A percentile compares a stretch with the other conserved stretches of the same genome.
These are phyloP conservation scores for Boletus tylopilopsis DNA, from an alignment of 768 basidiomycete species.

Conservation along the genomic window DNA sequence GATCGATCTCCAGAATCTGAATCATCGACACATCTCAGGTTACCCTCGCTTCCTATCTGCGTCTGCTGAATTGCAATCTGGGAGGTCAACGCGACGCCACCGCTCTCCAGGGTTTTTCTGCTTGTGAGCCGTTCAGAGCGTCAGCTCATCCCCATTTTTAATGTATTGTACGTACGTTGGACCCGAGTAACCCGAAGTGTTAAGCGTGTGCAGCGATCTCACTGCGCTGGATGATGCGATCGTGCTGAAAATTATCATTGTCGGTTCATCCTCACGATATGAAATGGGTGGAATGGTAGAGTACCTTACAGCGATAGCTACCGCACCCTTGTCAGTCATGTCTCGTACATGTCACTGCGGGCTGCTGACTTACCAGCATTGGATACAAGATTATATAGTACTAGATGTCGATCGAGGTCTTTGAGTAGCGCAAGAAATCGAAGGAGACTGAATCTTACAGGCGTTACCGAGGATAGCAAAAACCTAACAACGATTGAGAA, in stretches of 20 bases:
- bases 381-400: background rate
- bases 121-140: background rate
- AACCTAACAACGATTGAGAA: slow-evolving; percentile 9
- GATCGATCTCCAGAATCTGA: too few relatives aligned
- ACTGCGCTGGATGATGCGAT: slow-evolving; percentile 10
- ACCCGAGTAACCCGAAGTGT: background rate
- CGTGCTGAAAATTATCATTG: background rate
- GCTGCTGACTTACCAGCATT: slow-evolving; percentile 1
- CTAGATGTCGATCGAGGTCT: background rate
- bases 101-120: background rate
- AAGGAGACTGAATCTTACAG: slow-evolving; percentile 5
- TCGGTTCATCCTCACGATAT: background rate
- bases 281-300: background rate
- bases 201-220: slow-evolving; percentile 6
- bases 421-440: background rate
- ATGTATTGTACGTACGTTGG: slow-evolving; percentile 5
- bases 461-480: background rate
- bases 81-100: slow-evolving; percentile 5
- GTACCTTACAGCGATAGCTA: slow-evolving; percentile 14
- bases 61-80: background rate
- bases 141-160: background rate
- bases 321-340: background rate
- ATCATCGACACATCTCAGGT: too few relatives aligned
- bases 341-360: background rate
- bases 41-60: too few relatives aligned